A percentile compares a stretch with the other conserved stretches of the same genome.
phyloP scores from a whole-genome alignment of 2,329 filamentous ascomycete species.

The Neopestalotiopsis rosae region DNA sequence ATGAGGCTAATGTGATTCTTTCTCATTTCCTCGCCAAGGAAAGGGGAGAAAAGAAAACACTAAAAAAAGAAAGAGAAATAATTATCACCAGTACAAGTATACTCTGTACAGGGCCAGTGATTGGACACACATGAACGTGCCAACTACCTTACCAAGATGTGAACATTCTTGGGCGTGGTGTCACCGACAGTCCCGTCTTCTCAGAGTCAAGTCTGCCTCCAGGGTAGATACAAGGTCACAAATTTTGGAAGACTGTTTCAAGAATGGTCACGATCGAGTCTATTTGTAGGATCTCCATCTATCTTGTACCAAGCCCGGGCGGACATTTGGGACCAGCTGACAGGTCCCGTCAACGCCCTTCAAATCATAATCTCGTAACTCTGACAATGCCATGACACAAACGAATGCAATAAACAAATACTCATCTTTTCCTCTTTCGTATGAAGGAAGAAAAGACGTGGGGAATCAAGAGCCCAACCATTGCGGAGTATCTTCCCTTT shows the following conservation, averaged over 20 bases:
- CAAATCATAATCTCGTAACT: background rate
- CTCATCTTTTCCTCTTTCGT: background rate
- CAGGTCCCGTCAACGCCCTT: background rate
- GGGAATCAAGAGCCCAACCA: background rate
- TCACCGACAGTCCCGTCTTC: too few relatives aligned
- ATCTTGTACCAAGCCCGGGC: background rate
- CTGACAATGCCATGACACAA: background rate
- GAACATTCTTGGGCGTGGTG: too few relatives aligned
- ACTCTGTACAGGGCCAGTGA: too few relatives aligned
- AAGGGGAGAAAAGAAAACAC: too few relatives aligned
- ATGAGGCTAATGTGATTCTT: too few relatives aligned
- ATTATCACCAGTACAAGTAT: too few relatives aligned
- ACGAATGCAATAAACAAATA: background rate
- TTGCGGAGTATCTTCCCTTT: constrained; percentile 9
- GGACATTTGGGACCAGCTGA: background rate
- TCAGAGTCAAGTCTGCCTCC: too few relatives aligned
- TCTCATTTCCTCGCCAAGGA: too few relatives aligned
- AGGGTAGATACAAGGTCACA: background rate
- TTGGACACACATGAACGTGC: too few relatives aligned
- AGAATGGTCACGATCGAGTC: background rate
- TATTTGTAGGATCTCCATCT: background rate
- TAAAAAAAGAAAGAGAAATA: too few relatives aligned
- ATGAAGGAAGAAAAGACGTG: background rate
- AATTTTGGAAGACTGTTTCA: background rate
- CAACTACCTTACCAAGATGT: too few relatives aligned